These are phyloP conservation scores for Jimgerdemannia lactiflua DNA, from an alignment of 192 early-diverging fungal genomes.

Conservation along the genomic window DNA sequence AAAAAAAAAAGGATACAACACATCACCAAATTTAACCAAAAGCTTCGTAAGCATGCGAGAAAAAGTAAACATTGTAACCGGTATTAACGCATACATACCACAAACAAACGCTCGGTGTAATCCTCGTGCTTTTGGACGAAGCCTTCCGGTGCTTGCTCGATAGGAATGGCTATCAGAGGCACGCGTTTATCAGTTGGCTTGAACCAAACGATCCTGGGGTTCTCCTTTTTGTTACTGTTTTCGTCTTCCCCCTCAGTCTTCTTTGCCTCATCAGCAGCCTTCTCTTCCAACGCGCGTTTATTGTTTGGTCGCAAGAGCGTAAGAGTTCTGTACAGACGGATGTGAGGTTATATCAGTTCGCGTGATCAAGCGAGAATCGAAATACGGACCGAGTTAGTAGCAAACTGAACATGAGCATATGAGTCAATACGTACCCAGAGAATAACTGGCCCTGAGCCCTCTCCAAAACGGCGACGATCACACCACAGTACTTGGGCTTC, in stretches of 20 bases:
- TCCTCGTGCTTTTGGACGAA: slow-evolving; percentile 62
- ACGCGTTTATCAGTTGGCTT: slow-evolving; percentile 80
- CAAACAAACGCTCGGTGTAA: slow-evolving; percentile 57
- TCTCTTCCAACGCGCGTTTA: slow-evolving; percentile 35
- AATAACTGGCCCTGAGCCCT: slow-evolving; percentile 55
- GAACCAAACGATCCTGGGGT: slow-evolving; percentile 74
- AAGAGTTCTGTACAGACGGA: slow-evolving; percentile 9
- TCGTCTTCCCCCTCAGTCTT: slow-evolving; percentile 32
- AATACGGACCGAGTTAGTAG: not conserved
- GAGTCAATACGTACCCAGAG: slow-evolving; percentile 38
- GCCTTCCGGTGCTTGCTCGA: slow-evolving; percentile 65
- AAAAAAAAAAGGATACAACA: no score
- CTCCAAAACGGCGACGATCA: slow-evolving; percentile 55
- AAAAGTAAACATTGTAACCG: no score
- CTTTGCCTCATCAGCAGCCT: slow-evolving; percentile 29
- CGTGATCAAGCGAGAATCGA: slow-evolving; percentile 1
- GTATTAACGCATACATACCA: slow-evolving; percentile 22
- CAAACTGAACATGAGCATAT: not conserved
- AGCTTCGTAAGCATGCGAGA: no score
- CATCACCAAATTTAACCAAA: not conserved
- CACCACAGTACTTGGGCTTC: slow-evolving; percentile 55
- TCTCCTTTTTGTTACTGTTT: slow-evolving; percentile 40
- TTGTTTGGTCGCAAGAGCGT: slow-evolving; percentile 39
- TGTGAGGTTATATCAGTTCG: not conserved
- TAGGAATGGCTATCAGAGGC: slow-evolving; percentile 72